Evolutionary conservation across 116 monocot genomes (phyloP), one percentile per base, ranked within the genome.

Genomic region (Cymodocea nodosa): DNA sequence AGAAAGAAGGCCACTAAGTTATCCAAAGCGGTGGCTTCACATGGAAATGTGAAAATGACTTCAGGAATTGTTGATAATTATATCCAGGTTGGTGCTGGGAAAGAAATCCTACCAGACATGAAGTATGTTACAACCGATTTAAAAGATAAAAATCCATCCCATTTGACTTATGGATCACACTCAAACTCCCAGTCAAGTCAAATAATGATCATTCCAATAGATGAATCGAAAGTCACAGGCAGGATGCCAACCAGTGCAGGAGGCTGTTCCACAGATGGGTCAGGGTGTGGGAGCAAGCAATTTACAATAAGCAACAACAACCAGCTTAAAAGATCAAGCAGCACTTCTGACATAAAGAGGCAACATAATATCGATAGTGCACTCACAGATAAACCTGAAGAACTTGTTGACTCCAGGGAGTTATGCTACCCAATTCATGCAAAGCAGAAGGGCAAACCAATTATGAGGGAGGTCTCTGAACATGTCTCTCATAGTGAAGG

Each of bases 261-360:
- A 78, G 53, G 40, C 56, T 37, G 65, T 67, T 61, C 66, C 65
- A 56, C 40, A 62, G 66, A 69, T 72, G 62, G 24, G 61, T 52
- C 20, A 68, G 73, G 78, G 37, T 72, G 68, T 50, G 66, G 73
- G 67, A 23, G 59, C 50, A 69, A 10, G 23, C 72, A 59, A 73
- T 35, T 67, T 23, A 35, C 23, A 16, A 73, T 65, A 62, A 64
- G 24, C 19, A 77, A 17, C 16, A 84, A 67, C 30, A 10, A 57
- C 56, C 83, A 75, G 44, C 70, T 91, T 56, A 98, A 85, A 59
- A 69, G 85, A 68, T 98, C 86, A 62, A 86, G 66, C 63, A 91
- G 92, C 64, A 84, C 92, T 55, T 77, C 77, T 30, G 69, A 67
- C 37, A 17, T 77, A 55, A 67, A 49, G 30, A 62, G 35, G 48